Evolutionary conservation across 805 yeast species (phyloP).

Genomic region (Saturnispora sekii): DNA sequence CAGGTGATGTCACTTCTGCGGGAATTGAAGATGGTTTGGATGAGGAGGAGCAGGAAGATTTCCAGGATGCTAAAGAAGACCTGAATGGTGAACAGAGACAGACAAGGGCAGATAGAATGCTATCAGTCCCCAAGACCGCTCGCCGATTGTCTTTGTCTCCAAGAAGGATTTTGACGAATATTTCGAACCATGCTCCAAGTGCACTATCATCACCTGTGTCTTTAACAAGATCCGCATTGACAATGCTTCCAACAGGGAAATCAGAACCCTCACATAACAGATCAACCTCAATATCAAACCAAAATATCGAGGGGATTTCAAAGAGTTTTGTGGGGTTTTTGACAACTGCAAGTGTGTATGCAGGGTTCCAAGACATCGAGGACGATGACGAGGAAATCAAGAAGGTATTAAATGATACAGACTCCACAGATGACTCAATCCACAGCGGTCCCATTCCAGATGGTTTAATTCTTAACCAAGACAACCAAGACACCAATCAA

Average conservation of each 20-base stretch:
- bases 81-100: not conserved
- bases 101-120: too few relatives aligned
- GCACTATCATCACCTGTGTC: slow-evolving; percentile 2
- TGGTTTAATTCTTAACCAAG: too few relatives aligned
- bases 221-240: slow-evolving; percentile 1
- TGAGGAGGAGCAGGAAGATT: not conserved
- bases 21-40: not conserved
- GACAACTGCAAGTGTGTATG: slow-evolving; percentile 48
- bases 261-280: not conserved
- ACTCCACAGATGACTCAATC: not conserved
- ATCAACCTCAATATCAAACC: slow-evolving; percentile 1
- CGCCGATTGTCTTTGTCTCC: slow-evolving; percentile 19
- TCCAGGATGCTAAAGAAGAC: not conserved
- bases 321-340: slow-evolving; percentile 44
- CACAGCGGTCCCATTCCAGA: not conserved
- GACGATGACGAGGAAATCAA: slow-evolving; percentile 23
- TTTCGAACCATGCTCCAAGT: slow-evolving; percentile 15
- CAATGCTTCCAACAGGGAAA: not conserved
- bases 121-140: too few relatives aligned
- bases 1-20: not conserved
- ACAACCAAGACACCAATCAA: not conserved
- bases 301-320: slow-evolving; percentile 32
- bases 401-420: slow-evolving; percentile 8
- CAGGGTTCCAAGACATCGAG: slow-evolving; percentile 29
- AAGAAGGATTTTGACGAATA: slow-evolving; percentile 15